Evolutionary conservation across 139 green algal species (phyloP), one percentile per base, ranked within the genome.

Genomic region (Chlorella sp.): DNA sequence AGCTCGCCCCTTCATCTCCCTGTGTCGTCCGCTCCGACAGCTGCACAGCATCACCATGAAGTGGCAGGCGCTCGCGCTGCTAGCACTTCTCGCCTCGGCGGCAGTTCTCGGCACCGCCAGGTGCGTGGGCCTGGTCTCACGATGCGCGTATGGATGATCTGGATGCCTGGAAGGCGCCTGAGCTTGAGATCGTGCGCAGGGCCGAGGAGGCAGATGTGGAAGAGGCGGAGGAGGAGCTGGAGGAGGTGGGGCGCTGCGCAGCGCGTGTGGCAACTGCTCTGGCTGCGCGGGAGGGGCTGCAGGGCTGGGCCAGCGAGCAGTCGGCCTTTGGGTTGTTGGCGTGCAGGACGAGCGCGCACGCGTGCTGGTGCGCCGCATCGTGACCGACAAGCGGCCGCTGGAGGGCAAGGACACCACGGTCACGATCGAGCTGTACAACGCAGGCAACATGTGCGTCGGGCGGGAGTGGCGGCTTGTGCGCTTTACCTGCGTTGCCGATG

Each of bases 401-500:
- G 51, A 83, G 67, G 77, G 77, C 71, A 79, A 62, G 33, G 59
- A 79, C 35, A 83, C 71, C 1, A 79, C 77, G 3, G 63, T 83
- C 27, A 72, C 65, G 7, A 69, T 83, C 17, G 67, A 71, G 35
- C 42, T 83, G 14, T 79, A 83, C 70, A 83, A 83, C 25, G 77
- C 71, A 7, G 77, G 77, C 50, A 73, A 77, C 33, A 67, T 50
- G 77, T 79, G 45, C 71, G 72, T 63, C 15, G 35, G 8, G 2
- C 43, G 27, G 35, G 23, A 5, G 5, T 50, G 33, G 0, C 35
- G 15, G 5, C 38, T 12, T 67, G 60, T 21, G 60, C 29, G 55
- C 8, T 62, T 19, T 67, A 14, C 33, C 27, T 3, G 23, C 33
- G 29, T 14, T 43, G 36, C 36, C 33, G 8, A 65, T 42, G n/a